Base-by-base conservation (phyloP, 768 basidiomycete genomes). In the Tulasnella calospora region DNA sequence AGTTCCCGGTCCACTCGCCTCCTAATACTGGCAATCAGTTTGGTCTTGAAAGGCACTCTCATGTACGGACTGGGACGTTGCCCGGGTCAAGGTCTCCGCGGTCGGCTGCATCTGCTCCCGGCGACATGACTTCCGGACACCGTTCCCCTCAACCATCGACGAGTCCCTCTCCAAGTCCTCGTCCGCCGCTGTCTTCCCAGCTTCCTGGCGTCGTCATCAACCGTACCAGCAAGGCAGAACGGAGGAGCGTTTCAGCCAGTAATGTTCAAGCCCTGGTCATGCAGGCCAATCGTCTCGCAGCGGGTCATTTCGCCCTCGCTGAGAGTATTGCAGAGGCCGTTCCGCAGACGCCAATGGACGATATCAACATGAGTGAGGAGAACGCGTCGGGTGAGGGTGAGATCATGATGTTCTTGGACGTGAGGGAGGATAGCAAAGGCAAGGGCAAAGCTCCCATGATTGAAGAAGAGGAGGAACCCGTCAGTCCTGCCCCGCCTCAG, bases 211-310 rank as follows among this genome's bases (percentile, higher is more conserved):
- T 61, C n/a, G n/a, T 30, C 30, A 30, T 61, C 57, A 61, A 61
- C 57, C 57, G 57, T 3, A 61, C 57, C 30, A 61, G 57, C 57
- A 61, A 61, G 8, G 57, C 57, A 17, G 71, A 38, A n/a, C 71
- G 71, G 71, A 38, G 71, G 71, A 71, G 71, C 41, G 71, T 71
- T 4, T 71, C 71, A 17, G 71, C 71, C 23, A 71, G 71, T 12
- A 44, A 71, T 12, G 71, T 71, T 19, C 7, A 44, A 44, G 71
- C 71, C 21, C 36, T 71, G 33, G 71, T 71, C 36, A 71, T 71
- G 71, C 71, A 71, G 41, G 71, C 41, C 23, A 71, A 71, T 17
- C 36, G 35, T 7, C 36, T 71, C 27, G 71, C 71, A 38, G 41
- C 71, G 19, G 41, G 35, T 30, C 71, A 71, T 71, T 36, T 38